Evolutionary conservation across 1,139 yeast genomes (phyloP), one percentile per base, ranked within the genome.

Genomic region (Candida labiduridarum): DNA sequence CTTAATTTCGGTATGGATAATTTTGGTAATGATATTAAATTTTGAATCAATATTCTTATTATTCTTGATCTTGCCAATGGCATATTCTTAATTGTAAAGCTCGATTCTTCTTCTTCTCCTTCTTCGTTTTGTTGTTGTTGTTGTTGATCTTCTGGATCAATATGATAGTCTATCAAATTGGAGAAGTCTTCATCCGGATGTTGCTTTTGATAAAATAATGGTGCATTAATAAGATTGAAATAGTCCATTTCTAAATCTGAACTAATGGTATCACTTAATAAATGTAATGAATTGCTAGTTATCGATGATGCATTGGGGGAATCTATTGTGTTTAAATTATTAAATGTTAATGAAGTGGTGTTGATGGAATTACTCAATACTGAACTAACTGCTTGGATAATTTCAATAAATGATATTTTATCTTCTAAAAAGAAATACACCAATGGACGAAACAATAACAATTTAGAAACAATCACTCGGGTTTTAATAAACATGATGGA

Each of bases 401-500:
- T 45, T 33, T 68, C 72, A 11, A 53, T 42, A 12, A 66, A 44
- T 15, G 62, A 58, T 9, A 73, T 66, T 46, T 62, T 63, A 52
- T 70, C 76, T 52, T 69, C 70, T 11, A 72, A 52, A 10, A 73
- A 58, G 35, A 72, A 59, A 54, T 72, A 74, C 12, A 68, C 60
- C 10, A 74, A 57, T 2, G 79, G 79, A 22, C 78, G 59, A 55
- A 71, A 66, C 35, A 74, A 56, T 7, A 67, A 49, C 46, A 73
- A 51, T 45, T 72, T 72, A 25, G 78, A 72, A 2, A 62, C 52
- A 8, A 74, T 49, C 9, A 74, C 65, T 45, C 79, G 57, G 1
- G 78, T 72, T 52, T 74, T 74, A 46, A 73, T 72, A 56, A 64
- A 74, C 68, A 74, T 71, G 29, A 74, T 67, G 9, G 71, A 61